Percentiles rank a stretch among this genome's conserved stretches.
Evolutionary conservation across 1,139 yeast genomes (phyloP).

Genomic region (Yamadazyma oceani): DNA sequence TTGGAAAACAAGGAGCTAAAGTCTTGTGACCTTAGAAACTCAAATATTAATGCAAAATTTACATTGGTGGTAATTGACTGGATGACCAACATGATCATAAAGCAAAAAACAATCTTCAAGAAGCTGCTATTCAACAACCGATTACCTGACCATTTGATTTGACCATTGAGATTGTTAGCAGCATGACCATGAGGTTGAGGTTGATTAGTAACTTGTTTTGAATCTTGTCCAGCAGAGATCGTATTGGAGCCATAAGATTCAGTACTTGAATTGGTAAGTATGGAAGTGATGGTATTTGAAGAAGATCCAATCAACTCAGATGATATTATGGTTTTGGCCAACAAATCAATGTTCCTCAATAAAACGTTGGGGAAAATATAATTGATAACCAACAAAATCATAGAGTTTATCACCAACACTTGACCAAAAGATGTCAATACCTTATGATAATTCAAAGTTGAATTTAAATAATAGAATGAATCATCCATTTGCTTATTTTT

Average conservation of each 20-base stretch:
- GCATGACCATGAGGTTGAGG: conserved; percentile 1
- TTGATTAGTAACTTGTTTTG: too few species aligned
- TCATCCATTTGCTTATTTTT: conserved; percentile 14
- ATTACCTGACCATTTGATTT: background rate
- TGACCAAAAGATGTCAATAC: conserved; percentile 22
- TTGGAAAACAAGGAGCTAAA: conserved; percentile 12
- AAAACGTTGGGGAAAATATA: conserved; percentile 32
- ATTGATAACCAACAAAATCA: conserved; percentile 30
- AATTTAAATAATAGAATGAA: conserved; percentile 13
- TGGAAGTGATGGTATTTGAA: conserved; percentile 9
- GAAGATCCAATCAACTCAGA: conserved; percentile 47
- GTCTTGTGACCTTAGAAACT: conserved; percentile 10
- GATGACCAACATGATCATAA: conserved; percentile 8
- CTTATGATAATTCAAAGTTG: conserved; percentile 19
- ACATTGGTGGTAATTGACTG: conserved; percentile 8
- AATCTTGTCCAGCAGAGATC: too few species aligned
- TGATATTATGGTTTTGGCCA: conserved; percentile 53
- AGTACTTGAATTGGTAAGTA: background rate
- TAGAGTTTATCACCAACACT: conserved; percentile 28
- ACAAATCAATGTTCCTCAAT: conserved; percentile 39
- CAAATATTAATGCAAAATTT: conserved; percentile 8
- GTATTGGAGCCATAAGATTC: conserved; percentile 4
- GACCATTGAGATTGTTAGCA: background rate
- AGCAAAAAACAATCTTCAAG: conserved; percentile 12
- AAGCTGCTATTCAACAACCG: conserved; percentile 10